Evolutionary conservation across 176 grass and related monocot species (phyloP), one percentile per base, ranked within the genome.

Genomic region (Hsuehochloa calcarea): DNA sequence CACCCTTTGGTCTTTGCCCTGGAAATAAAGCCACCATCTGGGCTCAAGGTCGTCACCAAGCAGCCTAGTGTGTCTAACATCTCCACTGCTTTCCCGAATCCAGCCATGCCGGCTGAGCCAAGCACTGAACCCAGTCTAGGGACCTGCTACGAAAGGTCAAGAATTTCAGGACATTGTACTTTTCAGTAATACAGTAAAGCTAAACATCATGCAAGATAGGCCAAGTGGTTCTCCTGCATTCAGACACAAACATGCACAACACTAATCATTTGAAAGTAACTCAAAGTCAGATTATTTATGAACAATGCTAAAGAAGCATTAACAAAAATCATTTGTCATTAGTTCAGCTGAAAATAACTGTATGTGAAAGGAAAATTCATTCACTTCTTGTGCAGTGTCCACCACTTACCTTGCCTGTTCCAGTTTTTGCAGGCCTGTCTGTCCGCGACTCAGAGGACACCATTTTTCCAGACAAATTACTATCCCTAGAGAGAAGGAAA

Each of bases 71-170:
- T 90, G 85, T 99, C 97, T 63, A 99, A 54, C 77, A 93, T 88
- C 47, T 99, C 90, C 29, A 96, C 91, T 54, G 97, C 97, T 78
- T 95, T 99, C 64, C 93, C 92, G 43, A 96, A 85, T 67, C 97
- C 90, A 81, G 85, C 82, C 87, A 86, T 85, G 84, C 90, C 65
- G 20, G 92, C 91, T 73, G 91, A 84, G 8, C 91, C 93, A 77
- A 96, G 77, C 52, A 89, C 27, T 29, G 88, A 86, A 38, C 85
- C 76, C 20, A 87, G 27, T 75, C 81, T 87, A 70, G 75, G 65
- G 9, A 87, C 44, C 89, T 91, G 81, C 14, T 27, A 91, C 4
- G 50, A 51, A 45, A 84, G 22, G 34, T 23, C 13, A 63, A 70
- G 13, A 19, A 75, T 79, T 80, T 90, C n/a, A 75, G 76, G 50